phyloP scores from a whole-genome alignment of 257 asterid genomes.

The Solanum clarkiae region DNA sequence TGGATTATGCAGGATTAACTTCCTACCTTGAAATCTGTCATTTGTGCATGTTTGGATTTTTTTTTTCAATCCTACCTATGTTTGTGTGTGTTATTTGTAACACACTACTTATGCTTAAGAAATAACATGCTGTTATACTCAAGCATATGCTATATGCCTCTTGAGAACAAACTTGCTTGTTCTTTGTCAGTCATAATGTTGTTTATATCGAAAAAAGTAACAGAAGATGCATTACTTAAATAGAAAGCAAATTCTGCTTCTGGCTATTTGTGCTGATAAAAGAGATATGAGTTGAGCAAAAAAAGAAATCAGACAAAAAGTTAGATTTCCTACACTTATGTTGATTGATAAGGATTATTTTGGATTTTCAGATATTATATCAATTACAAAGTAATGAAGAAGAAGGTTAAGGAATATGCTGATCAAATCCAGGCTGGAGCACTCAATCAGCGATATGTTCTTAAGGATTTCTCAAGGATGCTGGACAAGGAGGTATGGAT shows the following conservation, averaged over 20 bases:
- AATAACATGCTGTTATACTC: background rate
- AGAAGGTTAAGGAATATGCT: constrained; percentile 64
- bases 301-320: background rate
- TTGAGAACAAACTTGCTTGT: background rate
- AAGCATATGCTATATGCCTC: background rate
- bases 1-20: background rate
- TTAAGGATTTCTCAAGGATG: constrained; percentile 90
- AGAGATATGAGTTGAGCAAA: background rate
- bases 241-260: background rate
- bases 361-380: constrained; percentile 55
- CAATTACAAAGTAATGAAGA: constrained; percentile 96
- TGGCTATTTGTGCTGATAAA: background rate
- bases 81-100: background rate
- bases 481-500: constrained; percentile 68
- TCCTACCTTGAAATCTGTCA: background rate
- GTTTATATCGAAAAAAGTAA: background rate
- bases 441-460: constrained; percentile 59
- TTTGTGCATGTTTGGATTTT: background rate
- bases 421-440: constrained; percentile 61
- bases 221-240: background rate
- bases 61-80: background rate
- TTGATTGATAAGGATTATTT: background rate
- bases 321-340: background rate
- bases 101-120: background rate
- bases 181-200: background rate